A percentile compares a stretch with the other conserved stretches of the same genome.
phyloP scores from a whole-genome alignment of 2,329 filamentous ascomycete species.

The Tolypocladium sp. region DNA sequence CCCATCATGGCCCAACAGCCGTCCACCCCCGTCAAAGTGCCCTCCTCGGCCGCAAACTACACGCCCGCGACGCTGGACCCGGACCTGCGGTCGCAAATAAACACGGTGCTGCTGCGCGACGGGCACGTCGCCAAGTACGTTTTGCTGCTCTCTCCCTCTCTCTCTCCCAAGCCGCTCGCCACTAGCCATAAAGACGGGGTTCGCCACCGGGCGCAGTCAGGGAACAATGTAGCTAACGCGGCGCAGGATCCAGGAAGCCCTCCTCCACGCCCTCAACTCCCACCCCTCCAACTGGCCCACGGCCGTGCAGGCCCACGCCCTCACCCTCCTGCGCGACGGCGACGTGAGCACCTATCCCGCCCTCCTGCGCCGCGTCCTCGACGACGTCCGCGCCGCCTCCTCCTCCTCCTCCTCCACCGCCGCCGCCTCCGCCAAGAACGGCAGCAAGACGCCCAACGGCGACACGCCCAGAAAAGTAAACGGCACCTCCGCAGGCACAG shows the following conservation, averaged over 20 bases:
- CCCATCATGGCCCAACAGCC: conserved; percentile 34
- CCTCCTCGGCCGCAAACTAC: conserved; percentile 49
- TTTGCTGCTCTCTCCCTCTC: not conserved
- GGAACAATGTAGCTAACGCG: not conserved
- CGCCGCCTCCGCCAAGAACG: conserved; percentile 16
- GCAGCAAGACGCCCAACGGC: conserved; percentile 26
- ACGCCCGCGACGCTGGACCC: conserved; percentile 51
- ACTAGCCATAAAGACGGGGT: not conserved
- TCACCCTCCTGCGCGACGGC: conserved; percentile 50
- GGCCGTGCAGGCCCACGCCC: conserved; percentile 47
- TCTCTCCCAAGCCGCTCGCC: not conserved
- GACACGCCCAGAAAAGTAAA: conserved; percentile 15
- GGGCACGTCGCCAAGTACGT: conserved; percentile 50
- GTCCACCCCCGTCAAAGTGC: conserved; percentile 51
- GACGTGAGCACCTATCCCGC: conserved; percentile 50
- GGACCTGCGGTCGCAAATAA: conserved; percentile 54
- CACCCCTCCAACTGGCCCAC: conserved; percentile 55
- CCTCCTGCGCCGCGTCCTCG: conserved; percentile 51
- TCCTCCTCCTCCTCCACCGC: conserved; percentile 16
- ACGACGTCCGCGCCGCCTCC: conserved; percentile 48
- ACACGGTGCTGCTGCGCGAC: conserved; percentile 46
- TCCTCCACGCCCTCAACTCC: conserved; percentile 53
- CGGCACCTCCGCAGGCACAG: conserved; percentile 13
- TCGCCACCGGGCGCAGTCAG: too few relatives aligned
- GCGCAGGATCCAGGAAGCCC: conserved; percentile 52